Evolutionary conservation across 2,329 filamentous ascomycete genomes (phyloP).

Genomic region (Diaporthe vexans): DNA sequence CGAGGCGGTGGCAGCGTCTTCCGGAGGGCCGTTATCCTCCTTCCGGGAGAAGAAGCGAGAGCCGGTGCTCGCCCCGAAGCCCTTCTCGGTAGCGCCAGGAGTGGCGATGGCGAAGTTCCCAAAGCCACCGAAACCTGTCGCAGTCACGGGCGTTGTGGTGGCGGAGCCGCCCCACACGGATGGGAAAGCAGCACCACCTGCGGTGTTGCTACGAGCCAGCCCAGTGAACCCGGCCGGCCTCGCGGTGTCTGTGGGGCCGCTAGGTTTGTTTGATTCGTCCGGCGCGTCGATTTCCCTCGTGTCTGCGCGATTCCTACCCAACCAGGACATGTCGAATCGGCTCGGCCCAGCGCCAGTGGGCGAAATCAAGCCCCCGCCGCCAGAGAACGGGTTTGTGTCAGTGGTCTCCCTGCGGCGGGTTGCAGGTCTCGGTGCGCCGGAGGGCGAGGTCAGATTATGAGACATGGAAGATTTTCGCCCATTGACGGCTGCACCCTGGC

Average conservation of each 20-base stretch:
- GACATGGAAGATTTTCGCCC: slow-evolving; percentile 89
- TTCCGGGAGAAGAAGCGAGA: slow-evolving; percentile 69
- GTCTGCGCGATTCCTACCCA: slow-evolving; percentile 66
- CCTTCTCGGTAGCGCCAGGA: slow-evolving; percentile 77
- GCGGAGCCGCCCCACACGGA: slow-evolving; percentile 63
- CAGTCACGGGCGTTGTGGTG: slow-evolving; percentile 71
- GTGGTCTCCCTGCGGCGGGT: slow-evolving; percentile 86
- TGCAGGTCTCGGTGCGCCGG: slow-evolving; percentile 77
- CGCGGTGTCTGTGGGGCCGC: slow-evolving; percentile 50
- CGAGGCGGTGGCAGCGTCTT: slow-evolving; percentile 69
- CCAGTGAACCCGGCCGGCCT: slow-evolving; percentile 58
- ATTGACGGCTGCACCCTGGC: slow-evolving; percentile 69
- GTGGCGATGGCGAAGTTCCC: slow-evolving; percentile 85
- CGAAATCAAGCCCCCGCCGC: slow-evolving; percentile 66
- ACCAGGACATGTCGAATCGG: slow-evolving; percentile 75
- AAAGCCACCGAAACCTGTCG: slow-evolving; percentile 86
- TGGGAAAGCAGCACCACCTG: slow-evolving; percentile 59
- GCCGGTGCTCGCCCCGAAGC: slow-evolving; percentile 78
- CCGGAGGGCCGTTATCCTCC: slow-evolving; percentile 67
- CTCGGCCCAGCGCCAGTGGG: slow-evolving; percentile 65
- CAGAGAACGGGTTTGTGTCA: slow-evolving; percentile 75
- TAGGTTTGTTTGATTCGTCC: slow-evolving; percentile 58
- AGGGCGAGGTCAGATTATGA: slow-evolving; percentile 81
- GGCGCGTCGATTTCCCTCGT: slow-evolving; percentile 68
- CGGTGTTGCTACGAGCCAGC: slow-evolving; percentile 68